Evolutionary conservation across 1,284 basidiomycete species (phyloP).

Genomic region (Moesziomyces parantarcticus): DNA sequence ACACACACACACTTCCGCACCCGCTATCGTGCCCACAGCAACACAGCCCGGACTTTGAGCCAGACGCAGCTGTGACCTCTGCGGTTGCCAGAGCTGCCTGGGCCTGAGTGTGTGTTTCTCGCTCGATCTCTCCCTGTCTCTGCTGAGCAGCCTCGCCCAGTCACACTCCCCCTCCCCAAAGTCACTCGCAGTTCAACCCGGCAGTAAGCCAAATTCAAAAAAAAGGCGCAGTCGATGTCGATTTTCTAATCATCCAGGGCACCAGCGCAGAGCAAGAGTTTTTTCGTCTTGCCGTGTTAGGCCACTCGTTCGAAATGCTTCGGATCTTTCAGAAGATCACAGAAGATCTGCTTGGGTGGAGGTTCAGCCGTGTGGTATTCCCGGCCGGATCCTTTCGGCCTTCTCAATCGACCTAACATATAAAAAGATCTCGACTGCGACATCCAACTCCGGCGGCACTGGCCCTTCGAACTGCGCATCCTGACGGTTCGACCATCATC

Average conservation of each 20-base stretch:
- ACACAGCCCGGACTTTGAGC: background rate
- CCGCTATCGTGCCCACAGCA: background rate
- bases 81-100: background rate
- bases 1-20: background rate
- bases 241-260: background rate
- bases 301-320: too few species aligned
- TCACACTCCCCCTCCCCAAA: background rate
- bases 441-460: background rate
- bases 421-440: background rate
- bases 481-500: background rate
- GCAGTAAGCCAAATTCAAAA: background rate
- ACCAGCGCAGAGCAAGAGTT: too few species aligned
- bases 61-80: background rate
- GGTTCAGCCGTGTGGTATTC: background rate
- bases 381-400: too few species aligned
- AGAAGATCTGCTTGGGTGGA: background rate
- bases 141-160: background rate
- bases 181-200: background rate
- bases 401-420: background rate
- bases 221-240: background rate
- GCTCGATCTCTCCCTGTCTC: background rate
- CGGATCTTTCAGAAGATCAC: background rate
- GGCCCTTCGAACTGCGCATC: too few species aligned
- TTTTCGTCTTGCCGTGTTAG: background rate
- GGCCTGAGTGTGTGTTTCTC: background rate